Evolutionary conservation across 2,329 filamentous ascomycete species (phyloP).

Genomic region (Fusarium robinianum): DNA sequence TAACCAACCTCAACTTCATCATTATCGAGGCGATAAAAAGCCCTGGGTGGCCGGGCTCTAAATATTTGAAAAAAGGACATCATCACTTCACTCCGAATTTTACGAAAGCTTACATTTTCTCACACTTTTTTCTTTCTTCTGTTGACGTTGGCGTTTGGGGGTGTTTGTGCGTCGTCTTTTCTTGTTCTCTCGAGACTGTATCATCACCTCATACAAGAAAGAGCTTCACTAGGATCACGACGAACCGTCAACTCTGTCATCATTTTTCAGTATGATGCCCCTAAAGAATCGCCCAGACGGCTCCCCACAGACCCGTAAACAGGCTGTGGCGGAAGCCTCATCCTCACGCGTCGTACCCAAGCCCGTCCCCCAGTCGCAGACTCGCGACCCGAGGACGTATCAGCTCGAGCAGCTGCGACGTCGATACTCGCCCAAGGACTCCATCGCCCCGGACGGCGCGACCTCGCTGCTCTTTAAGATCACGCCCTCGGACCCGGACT

Average conservation of each 20-base stretch:
- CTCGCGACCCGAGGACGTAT: constrained; percentile 71
- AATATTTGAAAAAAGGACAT: neutral
- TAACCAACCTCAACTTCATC: too few species aligned
- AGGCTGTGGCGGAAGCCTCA: constrained; percentile 52
- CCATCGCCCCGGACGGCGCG: constrained; percentile 50
- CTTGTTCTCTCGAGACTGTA: constrained; percentile 3
- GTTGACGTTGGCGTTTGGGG: constrained; percentile 9
- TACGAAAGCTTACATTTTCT: neutral
- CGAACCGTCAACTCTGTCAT: too few species aligned
- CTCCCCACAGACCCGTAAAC: constrained; percentile 43
- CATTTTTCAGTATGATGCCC: too few species aligned
- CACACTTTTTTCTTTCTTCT: too few species aligned
- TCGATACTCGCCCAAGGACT: constrained; percentile 61
- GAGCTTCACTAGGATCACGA: too few species aligned
- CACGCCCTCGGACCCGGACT: constrained; percentile 78
- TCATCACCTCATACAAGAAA: constrained; percentile 7
- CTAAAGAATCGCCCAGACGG: constrained; percentile 38
- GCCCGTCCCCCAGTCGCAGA: constrained; percentile 67
- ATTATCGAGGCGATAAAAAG: too few species aligned
- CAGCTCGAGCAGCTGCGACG: constrained; percentile 74
- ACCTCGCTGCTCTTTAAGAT: constrained; percentile 68
- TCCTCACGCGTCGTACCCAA: constrained; percentile 61
- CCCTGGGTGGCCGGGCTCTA: too few species aligned
- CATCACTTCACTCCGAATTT: neutral
- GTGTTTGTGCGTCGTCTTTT: constrained; percentile 5